Evolutionary conservation across 495 filamentous ascomycete species (phyloP), one percentile per base, ranked within the genome.

Genomic region (Neurospora sp.): DNA sequence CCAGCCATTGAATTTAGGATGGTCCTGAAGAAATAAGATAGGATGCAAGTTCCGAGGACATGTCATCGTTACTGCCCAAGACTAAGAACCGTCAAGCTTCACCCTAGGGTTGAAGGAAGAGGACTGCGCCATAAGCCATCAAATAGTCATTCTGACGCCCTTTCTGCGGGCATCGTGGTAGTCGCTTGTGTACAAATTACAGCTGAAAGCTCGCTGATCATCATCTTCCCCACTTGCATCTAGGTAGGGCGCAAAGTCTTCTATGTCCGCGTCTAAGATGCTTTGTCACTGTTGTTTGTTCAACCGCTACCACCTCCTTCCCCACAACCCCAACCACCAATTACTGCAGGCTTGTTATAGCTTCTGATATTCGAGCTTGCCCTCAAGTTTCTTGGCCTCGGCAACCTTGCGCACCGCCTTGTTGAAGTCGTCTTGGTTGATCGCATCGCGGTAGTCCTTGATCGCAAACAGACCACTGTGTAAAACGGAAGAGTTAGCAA

Each of bases 371-470:
- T 99, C 96, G 70, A 97, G 86, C 85, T 97, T 97, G 83, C 96
- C 96, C 82, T 98, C 96, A 74, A 98, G 82, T 83, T 99, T 99
- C 92, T 99, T 99, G 41, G 93, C 87, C 83, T 99, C 96, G 18
- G 92, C 93, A 76, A 99, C 90, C 88, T 98, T 98, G 71, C 96
- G 90, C 69, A 98, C 96, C 9, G 96, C 96, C 84, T 96, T 96
- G 86, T 97, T 98, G 89, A 98, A 97, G 80, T 99, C 96, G 77
- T 99, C 96, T 81, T 98, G 96, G 83, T 91, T 98, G 82, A 99
- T 91, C 31, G 94, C 88, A 77, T 99, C 96, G 66, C 96, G 85
- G 81, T 98, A 94, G 78, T 96, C 96, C 84, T 97, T 97, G 86
- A 99, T 99, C 44, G 96, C 93, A 77, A 97, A 98, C 42, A 98